A percentile compares a stretch with the other conserved stretches of the same genome.
Conservation (phyloP, 441 rosid genomes). For the Raphanus hybrid region DNA sequence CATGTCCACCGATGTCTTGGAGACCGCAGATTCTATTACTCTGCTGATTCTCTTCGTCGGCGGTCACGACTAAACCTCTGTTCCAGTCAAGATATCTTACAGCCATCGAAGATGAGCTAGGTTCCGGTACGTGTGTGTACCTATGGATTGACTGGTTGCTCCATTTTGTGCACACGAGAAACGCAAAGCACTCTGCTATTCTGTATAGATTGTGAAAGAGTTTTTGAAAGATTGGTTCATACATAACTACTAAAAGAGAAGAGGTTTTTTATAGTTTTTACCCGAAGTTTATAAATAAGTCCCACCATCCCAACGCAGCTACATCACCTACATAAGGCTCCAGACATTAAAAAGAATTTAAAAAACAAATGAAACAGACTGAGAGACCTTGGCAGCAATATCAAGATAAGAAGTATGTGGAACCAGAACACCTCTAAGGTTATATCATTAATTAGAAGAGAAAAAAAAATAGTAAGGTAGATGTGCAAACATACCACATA, state of each 20-base stretch:
- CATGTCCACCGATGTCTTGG: conserved; percentile 71
- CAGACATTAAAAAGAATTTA: too few relatives aligned
- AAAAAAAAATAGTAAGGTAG: too few relatives aligned
- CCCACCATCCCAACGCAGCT: conserved; percentile 79
- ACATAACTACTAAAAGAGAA: background rate
- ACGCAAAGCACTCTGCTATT: conserved; percentile 76
- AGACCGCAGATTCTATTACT: conserved; percentile 56
- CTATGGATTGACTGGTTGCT: conserved; percentile 72
- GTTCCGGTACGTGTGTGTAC: conserved; percentile 50
- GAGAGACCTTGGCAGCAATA: too few relatives aligned
- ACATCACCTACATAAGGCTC: conserved; percentile 64
- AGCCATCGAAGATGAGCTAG: conserved; percentile 55
- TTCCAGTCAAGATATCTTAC: conserved; percentile 64
- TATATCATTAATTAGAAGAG: too few relatives aligned
- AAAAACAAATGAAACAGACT: too few relatives aligned
- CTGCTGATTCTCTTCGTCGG: conserved; percentile 56
- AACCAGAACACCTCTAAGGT: background rate
- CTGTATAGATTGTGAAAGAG: conserved; percentile 41
- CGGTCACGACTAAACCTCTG: conserved; percentile 57
- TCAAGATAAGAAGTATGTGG: too few relatives aligned
- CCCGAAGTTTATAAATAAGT: conserved; percentile 73
- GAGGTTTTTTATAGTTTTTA: conserved; percentile 25
- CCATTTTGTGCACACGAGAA: conserved; percentile 77
- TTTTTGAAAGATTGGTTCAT: conserved; percentile 24
- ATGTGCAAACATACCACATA: conserved; percentile 57